These are phyloP conservation scores for Neckera pumila DNA, from an alignment of 225 moss, liverwort and hornwort species.

Conservation along the genomic window DNA sequence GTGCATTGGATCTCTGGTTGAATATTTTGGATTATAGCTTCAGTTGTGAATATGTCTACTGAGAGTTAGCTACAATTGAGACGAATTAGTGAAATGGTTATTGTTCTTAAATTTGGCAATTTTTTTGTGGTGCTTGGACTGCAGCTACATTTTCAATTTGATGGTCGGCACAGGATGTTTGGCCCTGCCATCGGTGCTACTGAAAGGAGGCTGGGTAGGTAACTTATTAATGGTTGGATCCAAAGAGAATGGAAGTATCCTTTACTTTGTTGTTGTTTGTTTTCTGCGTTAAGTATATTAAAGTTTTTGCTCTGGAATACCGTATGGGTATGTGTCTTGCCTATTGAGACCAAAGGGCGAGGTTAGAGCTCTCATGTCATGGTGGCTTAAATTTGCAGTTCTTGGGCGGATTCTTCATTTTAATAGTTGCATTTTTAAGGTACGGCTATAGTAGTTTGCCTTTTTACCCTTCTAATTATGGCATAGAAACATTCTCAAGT, in stretches of 20 bases:
- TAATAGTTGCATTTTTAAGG: conserved; percentile 80
- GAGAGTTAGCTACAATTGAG: neutral
- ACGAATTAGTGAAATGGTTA: neutral
- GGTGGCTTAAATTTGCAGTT: conserved; percentile 50
- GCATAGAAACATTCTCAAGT: neutral
- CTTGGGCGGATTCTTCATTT: conserved; percentile 76
- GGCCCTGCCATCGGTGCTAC: conserved; percentile 84
- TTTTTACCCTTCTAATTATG: neutral
- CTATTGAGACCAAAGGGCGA: neutral
- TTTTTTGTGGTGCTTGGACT: neutral
- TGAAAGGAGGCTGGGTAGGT: conserved; percentile 91
- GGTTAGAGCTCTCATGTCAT: conserved; percentile 2
- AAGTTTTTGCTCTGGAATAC: neutral
- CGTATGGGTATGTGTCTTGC: neutral
- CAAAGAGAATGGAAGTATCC: neutral
- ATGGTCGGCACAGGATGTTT: conserved; percentile 95
- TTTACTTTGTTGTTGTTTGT: neutral
- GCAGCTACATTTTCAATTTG: conserved; percentile 96
- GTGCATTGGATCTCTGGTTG: neutral
- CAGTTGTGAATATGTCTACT: neutral
- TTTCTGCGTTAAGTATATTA: neutral
- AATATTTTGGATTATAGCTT: neutral
- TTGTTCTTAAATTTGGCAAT: neutral
- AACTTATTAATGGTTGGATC: neutral
- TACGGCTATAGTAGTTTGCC: neutral